Evolutionary conservation across 1,284 basidiomycete genomes (phyloP), one percentile per base, ranked within the genome.

Genomic region (Sphagnurus paluster): DNA sequence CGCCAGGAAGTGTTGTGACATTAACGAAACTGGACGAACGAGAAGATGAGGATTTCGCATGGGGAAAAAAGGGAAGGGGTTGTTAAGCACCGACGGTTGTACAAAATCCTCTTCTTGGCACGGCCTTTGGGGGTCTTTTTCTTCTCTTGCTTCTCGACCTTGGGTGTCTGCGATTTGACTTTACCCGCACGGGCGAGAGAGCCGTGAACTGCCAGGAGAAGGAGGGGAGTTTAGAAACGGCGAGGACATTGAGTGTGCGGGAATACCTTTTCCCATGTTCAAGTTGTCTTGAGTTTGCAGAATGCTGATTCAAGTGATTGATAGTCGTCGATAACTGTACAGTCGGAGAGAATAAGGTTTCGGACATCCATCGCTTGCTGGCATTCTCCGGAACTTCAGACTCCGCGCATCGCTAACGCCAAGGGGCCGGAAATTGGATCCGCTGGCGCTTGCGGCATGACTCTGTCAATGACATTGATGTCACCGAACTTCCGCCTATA

Each of bases 181-280:
- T 98, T 98, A 75, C 94, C 95, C 74, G 94, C 95, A 85, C 96
- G 95, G 75, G 95, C 95, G 77, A 98, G 93, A 70, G 95, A 98
- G 75, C 96, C 95, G 90, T 98, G 95, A 77, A 98, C 96, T 90
- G 17, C 39, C 17, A 50, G n/a, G 13, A 16, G 20, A 29, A 9
- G 5, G 33, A 37, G 17, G 11, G 19, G 19, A 17, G 33, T 32
- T 14, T 13, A 37, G 17, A 40, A 4, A 38, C 8, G 19, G 13
- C 14, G 2, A 23, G 19, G 11, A 23, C 8, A n/a, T 19, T 11
- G 35, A 11, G 14, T 7, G 30, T 33, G n/a, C n/a, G n/a, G n/a
- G n/a, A 30, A n/a, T 34, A 55, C 56, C 56, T 55, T 57, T 57
- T 57, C 56, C 56, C 56, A 57, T 56, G 25, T 50, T 56, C 56